Base-by-base conservation (phyloP, 805 yeast species). In the Schwanniomyces vanrijiae region DNA sequence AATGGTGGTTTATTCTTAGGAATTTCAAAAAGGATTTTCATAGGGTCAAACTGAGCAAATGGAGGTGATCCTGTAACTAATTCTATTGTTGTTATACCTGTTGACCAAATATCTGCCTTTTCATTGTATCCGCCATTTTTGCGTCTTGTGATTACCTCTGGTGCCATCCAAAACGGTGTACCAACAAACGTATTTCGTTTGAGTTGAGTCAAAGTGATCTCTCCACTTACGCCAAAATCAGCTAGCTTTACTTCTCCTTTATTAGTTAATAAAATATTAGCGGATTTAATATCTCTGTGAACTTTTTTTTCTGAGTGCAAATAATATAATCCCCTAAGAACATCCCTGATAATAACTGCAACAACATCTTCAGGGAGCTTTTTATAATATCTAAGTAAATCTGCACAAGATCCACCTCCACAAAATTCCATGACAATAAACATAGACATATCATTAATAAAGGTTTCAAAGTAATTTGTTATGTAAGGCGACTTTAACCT, bases 111-210 rank as follows among this genome's bases (percentile, higher is more conserved):
- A 61, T 94, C 99, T 1, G 90, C 96, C 58, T 86, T 88, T 51
- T 84, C 87, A 59, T 88, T 78, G 64, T 94, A 90, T 0, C 94
- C 96, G 8, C 68, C 63, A 40, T 65, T 60, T 45, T 37, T 68
- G 42, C 46, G 43, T 44, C 77, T 62, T 4, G 73, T 63, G 38
- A 94, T 86, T n/a, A 92, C 87, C 63, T 94, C 99, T 0, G 99
- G 99, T 0, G 99, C 99, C 98, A 92, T 91, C 97, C 97, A 91
- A 65, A 82, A 89, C 11, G 97, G 97, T 0, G 97, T 90, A 1
- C 98, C 98, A 44, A 90, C 96, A 74, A 91, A 85, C 0, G 97
- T 88, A 46, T 80, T 81, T 52, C 84, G 78, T 50, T 75, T 75
- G 19, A 71, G 65, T 44, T 64, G 65, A 1, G 86, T 76, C 39